Evolutionary conservation across 257 asterid genomes (phyloP).

Genomic region (Datura wrightii): DNA sequence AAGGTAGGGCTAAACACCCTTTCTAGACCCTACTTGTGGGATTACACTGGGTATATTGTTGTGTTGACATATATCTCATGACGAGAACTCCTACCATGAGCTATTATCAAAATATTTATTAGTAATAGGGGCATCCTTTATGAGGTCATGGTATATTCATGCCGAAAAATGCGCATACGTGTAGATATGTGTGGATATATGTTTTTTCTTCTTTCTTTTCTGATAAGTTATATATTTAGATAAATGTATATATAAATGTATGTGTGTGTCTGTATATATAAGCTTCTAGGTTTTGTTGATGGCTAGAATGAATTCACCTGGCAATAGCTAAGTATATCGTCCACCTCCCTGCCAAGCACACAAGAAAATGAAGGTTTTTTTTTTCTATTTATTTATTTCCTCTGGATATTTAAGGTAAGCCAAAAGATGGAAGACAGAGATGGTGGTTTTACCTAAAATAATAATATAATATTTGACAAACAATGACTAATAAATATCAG

Average conservation of each 20-base stretch:
- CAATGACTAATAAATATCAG: not conserved
- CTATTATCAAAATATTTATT: slow-evolving; percentile 12
- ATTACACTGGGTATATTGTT: no score
- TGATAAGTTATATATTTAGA: not conserved
- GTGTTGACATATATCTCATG: not conserved
- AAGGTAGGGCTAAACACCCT: no score
- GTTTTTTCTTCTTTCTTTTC: not conserved
- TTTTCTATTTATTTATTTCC: not conserved
- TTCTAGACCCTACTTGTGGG: no score
- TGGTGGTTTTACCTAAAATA: not conserved
- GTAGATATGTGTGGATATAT: not conserved
- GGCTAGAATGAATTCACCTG: slow-evolving; percentile 4
- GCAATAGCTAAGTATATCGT: not conserved
- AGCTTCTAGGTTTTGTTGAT: not conserved
- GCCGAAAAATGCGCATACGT: not conserved
- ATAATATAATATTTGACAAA: not conserved
- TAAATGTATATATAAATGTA: not conserved
- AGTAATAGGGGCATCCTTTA: not conserved
- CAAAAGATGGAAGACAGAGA: slow-evolving; percentile 21
- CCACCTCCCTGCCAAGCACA: slow-evolving; percentile 7
- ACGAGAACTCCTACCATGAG: not conserved
- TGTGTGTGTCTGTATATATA: not conserved
- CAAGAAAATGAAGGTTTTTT: not conserved
- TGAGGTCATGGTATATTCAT: not conserved
- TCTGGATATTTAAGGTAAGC: not conserved